Percentiles rank a stretch among this genome's conserved stretches.
phyloP scores from a whole-genome alignment of 305 asterid species.

The Fraxinus velutina region DNA sequence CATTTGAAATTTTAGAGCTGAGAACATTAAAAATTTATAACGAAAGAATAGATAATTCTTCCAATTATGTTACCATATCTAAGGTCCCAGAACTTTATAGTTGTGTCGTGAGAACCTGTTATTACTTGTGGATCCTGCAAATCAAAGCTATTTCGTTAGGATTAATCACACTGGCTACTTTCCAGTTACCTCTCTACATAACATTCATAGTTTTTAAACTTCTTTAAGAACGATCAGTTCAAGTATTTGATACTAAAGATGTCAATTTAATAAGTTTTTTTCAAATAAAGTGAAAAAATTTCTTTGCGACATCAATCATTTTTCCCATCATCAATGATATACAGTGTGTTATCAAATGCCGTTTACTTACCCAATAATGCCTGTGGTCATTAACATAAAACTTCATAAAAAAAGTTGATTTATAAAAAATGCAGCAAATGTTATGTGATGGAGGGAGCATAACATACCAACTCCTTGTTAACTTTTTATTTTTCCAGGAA shows the following conservation, averaged over 20 bases:
- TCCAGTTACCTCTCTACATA: neutral
- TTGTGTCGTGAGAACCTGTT: constrained; percentile 95
- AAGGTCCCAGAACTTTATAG: constrained; percentile 97
- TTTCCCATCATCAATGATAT: neutral
- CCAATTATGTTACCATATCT: constrained; percentile 57
- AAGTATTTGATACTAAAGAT: neutral
- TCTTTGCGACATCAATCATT: neutral
- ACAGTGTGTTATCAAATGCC: neutral
- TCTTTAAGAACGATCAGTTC: neutral
- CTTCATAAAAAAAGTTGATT: neutral
- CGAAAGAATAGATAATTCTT: neutral
- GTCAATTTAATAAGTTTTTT: neutral
- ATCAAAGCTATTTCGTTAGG: constrained; percentile 25
- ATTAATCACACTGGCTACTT: neutral
- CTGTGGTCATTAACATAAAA: neutral
- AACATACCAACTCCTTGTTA: neutral
- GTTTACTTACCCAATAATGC: neutral
- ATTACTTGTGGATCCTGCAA: constrained; percentile 96
- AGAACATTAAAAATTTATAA: constrained; percentile 10
- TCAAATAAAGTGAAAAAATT: neutral
- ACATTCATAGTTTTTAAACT: neutral
- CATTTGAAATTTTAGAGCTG: constrained; percentile 19
- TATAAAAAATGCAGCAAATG: neutral
- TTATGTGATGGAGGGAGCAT: neutral
- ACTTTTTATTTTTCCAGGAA: neutral